Evolutionary conservation across 306 rosid species (phyloP), one percentile per base, ranked within the genome.

Genomic region (Glycine tomentella): DNA sequence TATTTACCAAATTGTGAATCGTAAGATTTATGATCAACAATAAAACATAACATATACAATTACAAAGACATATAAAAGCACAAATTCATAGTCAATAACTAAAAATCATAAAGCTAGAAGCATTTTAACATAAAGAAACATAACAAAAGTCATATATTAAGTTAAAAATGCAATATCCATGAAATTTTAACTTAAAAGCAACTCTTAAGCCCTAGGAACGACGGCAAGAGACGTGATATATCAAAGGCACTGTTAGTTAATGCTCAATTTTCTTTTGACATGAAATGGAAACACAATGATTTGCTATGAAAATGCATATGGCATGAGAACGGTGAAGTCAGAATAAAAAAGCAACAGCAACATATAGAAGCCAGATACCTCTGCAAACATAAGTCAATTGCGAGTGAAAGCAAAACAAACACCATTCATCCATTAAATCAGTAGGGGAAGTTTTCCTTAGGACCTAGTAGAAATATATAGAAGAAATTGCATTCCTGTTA

Each of bases 371-470:
- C 17, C 56, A 16, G 25, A 45, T 56, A 20, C 36, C 50, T 58
- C 55, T 40, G 16, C 8, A 78, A 53, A 20, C 52, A 53, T 14
- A 12, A 78, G 56, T 55, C 59, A 76, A 76, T 53, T 13, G 56
- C 8, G 11, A 9, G 17, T 38, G 77, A 56, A 46, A 25, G 55
- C 14, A 36, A 40, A 66, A 55, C 8, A 67, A 42, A 9, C 0
- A 16, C 40, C 16, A 31, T 69, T 68, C 48, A 14, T 15, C 6
- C 17, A 44, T 46, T n/a, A 45, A 55, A 25, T 65, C 10, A 52
- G 53, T 14, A 50, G 49, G 53, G 53, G 10, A 61, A 8, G 49
- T 57, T 53, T 69, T 79, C 34, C 61, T 40, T 14, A 33, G 61
- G 48, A 62, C 59, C 33, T 61, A 11, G 45, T 7, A 44, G 16